These are phyloP conservation scores for Fragaria nilgerrensis DNA, from an alignment of 306 rosid genomes.

Conservation along the genomic window DNA sequence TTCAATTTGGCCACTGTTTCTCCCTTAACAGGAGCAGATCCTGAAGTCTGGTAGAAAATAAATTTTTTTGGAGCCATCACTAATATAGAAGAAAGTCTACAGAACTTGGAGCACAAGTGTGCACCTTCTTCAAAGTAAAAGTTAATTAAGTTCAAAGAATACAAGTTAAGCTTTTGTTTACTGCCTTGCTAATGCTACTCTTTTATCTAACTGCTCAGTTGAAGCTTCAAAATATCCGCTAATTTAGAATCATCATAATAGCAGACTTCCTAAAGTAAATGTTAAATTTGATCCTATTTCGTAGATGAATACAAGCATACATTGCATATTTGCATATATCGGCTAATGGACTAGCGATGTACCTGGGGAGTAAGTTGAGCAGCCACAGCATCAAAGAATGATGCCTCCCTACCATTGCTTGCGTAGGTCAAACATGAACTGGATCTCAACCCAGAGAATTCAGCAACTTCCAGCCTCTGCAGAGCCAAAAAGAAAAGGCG, in stretches of 20 bases:
- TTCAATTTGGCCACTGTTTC: constrained; percentile 92
- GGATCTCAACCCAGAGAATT: constrained; percentile 77
- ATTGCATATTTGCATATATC: background rate
- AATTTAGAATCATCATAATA: background rate
- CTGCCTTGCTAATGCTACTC: background rate
- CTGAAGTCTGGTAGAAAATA: constrained; percentile 39
- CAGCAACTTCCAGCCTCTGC: constrained; percentile 83
- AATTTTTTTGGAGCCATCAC: background rate
- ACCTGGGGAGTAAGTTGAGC: constrained; percentile 80
- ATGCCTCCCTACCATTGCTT: constrained; percentile 57
- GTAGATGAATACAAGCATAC: background rate
- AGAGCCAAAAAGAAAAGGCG: constrained; percentile 21
- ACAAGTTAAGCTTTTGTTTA: background rate
- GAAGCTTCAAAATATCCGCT: background rate
- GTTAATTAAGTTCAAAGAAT: background rate
- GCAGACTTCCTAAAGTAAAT: background rate
- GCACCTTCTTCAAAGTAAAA: background rate
- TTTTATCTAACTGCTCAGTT: background rate
- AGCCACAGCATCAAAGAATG: constrained; percentile 76
- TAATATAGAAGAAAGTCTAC: background rate
- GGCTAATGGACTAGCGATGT: background rate
- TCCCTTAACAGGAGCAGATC: constrained; percentile 60
- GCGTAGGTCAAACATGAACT: constrained; percentile 54
- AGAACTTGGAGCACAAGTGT: background rate
- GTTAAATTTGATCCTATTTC: background rate